Evolutionary conservation across 306 rosid species (phyloP), one percentile per base, ranked within the genome.

Genomic region (Malus sieversii): DNA sequence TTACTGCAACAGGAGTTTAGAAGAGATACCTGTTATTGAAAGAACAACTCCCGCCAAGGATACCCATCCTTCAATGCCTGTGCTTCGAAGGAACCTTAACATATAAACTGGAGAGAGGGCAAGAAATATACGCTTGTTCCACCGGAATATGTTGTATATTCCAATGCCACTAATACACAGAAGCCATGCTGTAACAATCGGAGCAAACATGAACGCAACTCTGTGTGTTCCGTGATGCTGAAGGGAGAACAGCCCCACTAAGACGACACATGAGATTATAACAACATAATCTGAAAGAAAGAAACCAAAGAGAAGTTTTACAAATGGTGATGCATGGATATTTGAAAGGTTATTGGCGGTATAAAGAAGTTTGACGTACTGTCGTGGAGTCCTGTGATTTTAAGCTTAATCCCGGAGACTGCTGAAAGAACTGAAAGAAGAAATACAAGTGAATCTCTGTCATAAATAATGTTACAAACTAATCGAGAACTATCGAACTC

Each of bases 401-500:
- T 93, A 27, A 89, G 82, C 81, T 86, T 84, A 75, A 93, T 75
- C 22, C 98, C 98, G 7, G 95, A 90, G 68, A 90, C 96, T 72
- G 98, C 90, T 63, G 98, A 90, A 86, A 93, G 91, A 86, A 93
- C 98, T 93, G 94, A 83, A 88, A 89, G 79, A 74, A 75, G 58
- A 84, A 72, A 81, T 72, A 68, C 25, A 66, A 35, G 42, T 61
- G 68, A 70, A 70, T 82, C 65, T 55, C 33, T 45, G 46, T 63
- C n/a, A 60, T 30, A 69, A 57, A 69, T 29, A 4, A 44, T 4
- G 44, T 38, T 42, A 42, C 45, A 38, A 38, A 38, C 9, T 38
- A 38, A 38, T 38, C 42, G 4, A 20, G 33, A 19, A n/a, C 22
- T 45, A 52, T 10, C 33, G 10, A 11, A 20, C 19, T 30, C 35